phyloP scores from a whole-genome alignment of 2,329 filamentous ascomycete genomes.

The Calonectria naviculata region DNA sequence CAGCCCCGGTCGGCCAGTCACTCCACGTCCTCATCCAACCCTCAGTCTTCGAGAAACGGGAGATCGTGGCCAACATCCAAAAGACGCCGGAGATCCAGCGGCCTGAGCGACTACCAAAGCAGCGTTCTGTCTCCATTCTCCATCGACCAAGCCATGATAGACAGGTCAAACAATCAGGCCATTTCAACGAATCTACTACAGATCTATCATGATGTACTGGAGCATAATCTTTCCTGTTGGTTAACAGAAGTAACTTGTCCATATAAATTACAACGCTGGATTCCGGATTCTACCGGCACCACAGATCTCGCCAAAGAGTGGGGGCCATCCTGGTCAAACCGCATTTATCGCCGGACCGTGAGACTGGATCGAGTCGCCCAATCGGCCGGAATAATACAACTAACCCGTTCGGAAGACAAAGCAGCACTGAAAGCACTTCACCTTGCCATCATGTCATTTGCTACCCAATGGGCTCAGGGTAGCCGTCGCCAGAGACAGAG shows the following conservation, averaged over 20 bases:
- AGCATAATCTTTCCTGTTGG: slow-evolving; percentile 40
- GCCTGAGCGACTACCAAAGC: slow-evolving; percentile 19
- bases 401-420: slow-evolving; percentile 32
- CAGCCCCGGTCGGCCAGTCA: neutral
- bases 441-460: slow-evolving; percentile 39
- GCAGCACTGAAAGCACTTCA: slow-evolving; percentile 31
- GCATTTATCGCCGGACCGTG: slow-evolving; percentile 38
- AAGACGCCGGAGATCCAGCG: slow-evolving; percentile 27
- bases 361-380: slow-evolving; percentile 35
- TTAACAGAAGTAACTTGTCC: slow-evolving; percentile 39
- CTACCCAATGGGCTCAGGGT: slow-evolving; percentile 39
- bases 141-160: slow-evolving; percentile 37
- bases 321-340: slow-evolving; percentile 38
- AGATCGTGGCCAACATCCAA: slow-evolving; percentile 19
- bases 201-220: slow-evolving; percentile 39
- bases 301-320: slow-evolving; percentile 29
- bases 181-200: slow-evolving; percentile 37
- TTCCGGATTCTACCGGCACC: neutral
- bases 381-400: slow-evolving; percentile 31
- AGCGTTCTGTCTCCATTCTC: slow-evolving; percentile 33
- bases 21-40: neutral
- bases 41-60: neutral
- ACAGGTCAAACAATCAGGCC: slow-evolving; percentile 35
- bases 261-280: slow-evolving; percentile 30
- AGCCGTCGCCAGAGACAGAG: slow-evolving; percentile 40